Evolutionary conservation across 129 eudicot species (phyloP).

Genomic region (Mikania micrantha): DNA sequence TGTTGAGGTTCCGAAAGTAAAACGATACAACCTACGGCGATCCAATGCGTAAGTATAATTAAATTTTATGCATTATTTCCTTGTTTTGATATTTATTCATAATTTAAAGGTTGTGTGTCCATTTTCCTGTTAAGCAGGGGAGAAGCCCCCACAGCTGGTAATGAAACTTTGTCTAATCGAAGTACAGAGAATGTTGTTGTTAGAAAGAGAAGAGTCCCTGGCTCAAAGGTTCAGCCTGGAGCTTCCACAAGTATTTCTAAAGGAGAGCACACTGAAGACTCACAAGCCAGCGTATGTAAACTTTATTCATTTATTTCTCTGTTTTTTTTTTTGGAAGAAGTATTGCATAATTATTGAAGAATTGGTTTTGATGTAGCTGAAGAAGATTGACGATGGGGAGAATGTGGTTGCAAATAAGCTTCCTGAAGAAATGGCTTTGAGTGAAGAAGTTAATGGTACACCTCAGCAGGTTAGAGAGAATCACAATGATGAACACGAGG

Average conservation of each 20-base stretch:
- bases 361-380: constrained; percentile 23
- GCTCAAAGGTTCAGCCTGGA: constrained; percentile 20
- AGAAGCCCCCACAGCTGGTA: constrained; percentile 27
- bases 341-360: background rate
- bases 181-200: constrained; percentile 39
- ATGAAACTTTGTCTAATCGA: constrained; percentile 36
- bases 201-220: constrained; percentile 35
- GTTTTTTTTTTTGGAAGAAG: background rate
- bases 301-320: background rate
- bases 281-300: constrained; percentile 13
- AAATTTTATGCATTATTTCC: background rate
- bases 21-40: constrained; percentile 78
- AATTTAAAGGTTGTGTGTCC: background rate
- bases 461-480: constrained; percentile 38
- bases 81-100: background rate
- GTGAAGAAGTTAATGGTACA: constrained; percentile 82
- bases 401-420: constrained; percentile 22
- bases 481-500: constrained; percentile 21
- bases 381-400: constrained; percentile 23
- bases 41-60: constrained; percentile 46
- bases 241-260: constrained; percentile 39
- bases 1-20: constrained; percentile 42
- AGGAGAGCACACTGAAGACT: constrained; percentile 33
- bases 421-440: constrained; percentile 32
- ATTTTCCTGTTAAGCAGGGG: constrained; percentile 32